Evolutionary conservation across 2,329 filamentous ascomycete genomes (phyloP).

Genomic region (Nigrospora sphaerica): DNA sequence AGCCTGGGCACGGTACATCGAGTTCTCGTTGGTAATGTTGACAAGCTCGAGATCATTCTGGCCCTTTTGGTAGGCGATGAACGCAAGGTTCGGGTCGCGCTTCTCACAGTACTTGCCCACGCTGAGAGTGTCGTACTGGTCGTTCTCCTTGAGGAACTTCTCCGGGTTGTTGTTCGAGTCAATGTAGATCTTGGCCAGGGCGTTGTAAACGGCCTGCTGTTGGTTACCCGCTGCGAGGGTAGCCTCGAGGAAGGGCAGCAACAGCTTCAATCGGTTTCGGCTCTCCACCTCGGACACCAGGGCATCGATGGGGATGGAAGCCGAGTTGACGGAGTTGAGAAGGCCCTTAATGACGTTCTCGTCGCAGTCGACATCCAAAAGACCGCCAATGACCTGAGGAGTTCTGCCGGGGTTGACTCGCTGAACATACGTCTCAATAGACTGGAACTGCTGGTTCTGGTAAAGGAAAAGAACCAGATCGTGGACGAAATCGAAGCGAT

Average conservation of each 20-base stretch:
- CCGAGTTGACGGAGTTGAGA: conserved; percentile 74
- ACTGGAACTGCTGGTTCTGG: conserved; percentile 98
- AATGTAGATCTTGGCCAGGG: conserved; percentile 98
- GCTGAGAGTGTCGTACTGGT: conserved; percentile 84
- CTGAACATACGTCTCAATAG: conserved; percentile 97
- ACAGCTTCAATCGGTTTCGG: conserved; percentile 88
- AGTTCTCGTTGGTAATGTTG: conserved; percentile 97
- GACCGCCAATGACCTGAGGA: conserved; percentile 84
- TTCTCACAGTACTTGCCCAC: conserved; percentile 99
- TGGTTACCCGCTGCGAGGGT: conserved; percentile 86
- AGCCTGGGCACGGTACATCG: conserved; percentile 99
- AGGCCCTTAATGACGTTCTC: conserved; percentile 94
- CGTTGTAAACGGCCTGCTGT: conserved; percentile 95
- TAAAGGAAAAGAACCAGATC: conserved; percentile 95
- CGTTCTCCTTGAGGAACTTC: conserved; percentile 95
- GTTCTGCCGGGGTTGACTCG: conserved; percentile 88
- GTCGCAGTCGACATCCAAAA: conserved; percentile 95
- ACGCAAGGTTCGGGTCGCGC: conserved; percentile 90
- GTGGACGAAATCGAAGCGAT: conserved; percentile 98
- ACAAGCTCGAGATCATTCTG: conserved; percentile 97
- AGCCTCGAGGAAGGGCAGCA: conserved; percentile 91
- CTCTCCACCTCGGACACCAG: conserved; percentile 92
- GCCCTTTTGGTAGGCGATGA: conserved; percentile 91
- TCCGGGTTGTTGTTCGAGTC: conserved; percentile 98
- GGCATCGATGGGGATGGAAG: conserved; percentile 86